phyloP scores from a whole-genome alignment of 2,329 filamentous ascomycete species.

The Arachnopeziza araneosa region DNA sequence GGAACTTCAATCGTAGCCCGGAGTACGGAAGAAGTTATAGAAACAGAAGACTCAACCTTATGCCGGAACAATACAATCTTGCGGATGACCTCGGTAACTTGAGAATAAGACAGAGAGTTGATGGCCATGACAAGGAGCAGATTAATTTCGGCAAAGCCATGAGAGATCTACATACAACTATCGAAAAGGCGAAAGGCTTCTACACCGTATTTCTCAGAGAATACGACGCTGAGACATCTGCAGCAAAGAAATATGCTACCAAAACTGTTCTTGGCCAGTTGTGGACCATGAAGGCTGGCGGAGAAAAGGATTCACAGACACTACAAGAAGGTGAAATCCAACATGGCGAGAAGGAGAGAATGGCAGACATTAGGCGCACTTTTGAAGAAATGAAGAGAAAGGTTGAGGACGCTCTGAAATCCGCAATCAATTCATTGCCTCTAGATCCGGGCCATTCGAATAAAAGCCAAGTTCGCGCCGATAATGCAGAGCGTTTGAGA shows the following conservation, averaged over 20 bases:
- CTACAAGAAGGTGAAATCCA: neutral
- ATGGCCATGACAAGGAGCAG: neutral
- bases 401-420: neutral
- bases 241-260: constrained; percentile 6
- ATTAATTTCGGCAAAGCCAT: constrained; percentile 13
- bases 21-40: neutral
- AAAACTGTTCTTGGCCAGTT: constrained; percentile 3
- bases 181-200: constrained; percentile 11
- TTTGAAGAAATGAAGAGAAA: neutral
- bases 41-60: neutral
- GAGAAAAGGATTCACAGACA: constrained; percentile 1
- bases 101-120: neutral
- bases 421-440: neutral
- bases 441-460: neutral
- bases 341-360: neutral
- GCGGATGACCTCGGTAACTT: neutral
- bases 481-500: constrained; percentile 2
- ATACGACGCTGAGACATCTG: constrained; percentile 6
- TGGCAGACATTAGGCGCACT: neutral
- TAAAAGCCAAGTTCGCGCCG: constrained; percentile 4
- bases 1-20: neutral
- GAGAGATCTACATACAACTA: constrained; percentile 7
- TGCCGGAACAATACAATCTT: neutral
- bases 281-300: constrained; percentile 11
- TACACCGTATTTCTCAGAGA: constrained; percentile 11